Percentiles rank a stretch among this genome's conserved stretches.
These are phyloP conservation scores for Hymenoscyphus occultus DNA, from an alignment of 2,329 filamentous ascomycete genomes.

Conservation along the genomic window DNA sequence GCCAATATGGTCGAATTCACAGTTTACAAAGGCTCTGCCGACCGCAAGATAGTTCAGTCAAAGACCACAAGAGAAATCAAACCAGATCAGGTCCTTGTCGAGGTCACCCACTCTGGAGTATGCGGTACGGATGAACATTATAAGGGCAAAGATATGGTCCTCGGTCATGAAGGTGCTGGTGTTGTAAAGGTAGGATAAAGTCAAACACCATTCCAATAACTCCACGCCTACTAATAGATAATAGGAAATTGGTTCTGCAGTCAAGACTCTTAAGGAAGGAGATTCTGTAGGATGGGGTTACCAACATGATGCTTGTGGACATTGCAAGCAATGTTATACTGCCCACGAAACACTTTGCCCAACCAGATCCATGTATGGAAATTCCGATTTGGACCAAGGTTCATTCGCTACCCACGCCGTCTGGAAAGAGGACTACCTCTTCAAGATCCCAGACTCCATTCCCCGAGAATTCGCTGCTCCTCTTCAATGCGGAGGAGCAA, in stretches of 20 bases:
- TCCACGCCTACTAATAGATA: conserved; percentile 7
- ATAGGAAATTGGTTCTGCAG: conserved; percentile 40
- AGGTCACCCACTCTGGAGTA: conserved; percentile 63
- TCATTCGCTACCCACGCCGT: conserved; percentile 43
- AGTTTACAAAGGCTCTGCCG: conserved; percentile 60
- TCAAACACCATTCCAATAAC: background rate
- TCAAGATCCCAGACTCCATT: conserved; percentile 41
- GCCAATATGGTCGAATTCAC: conserved; percentile 46
- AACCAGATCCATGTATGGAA: conserved; percentile 42
- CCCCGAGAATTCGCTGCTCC: conserved; percentile 42
- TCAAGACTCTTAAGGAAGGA: conserved; percentile 41
- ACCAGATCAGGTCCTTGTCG: conserved; percentile 57
- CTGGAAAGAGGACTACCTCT: conserved; percentile 41
- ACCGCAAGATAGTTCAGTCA: conserved; percentile 52
- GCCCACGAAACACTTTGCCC: conserved; percentile 46
- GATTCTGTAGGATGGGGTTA: conserved; percentile 50
- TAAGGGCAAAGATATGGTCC: conserved; percentile 38
- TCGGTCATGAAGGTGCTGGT: conserved; percentile 52
- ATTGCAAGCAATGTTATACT: conserved; percentile 44
- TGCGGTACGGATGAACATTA: conserved; percentile 58
- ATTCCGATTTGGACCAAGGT: conserved; percentile 46
- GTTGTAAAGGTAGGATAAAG: conserved; percentile 37
- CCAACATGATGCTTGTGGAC: conserved; percentile 41
- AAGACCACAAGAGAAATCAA: conserved; percentile 45
- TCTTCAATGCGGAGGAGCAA: conserved; percentile 47